These are phyloP conservation scores for Aspergillus arachidicola DNA, from an alignment of 2,329 filamentous ascomycete genomes.

Conservation along the genomic window DNA sequence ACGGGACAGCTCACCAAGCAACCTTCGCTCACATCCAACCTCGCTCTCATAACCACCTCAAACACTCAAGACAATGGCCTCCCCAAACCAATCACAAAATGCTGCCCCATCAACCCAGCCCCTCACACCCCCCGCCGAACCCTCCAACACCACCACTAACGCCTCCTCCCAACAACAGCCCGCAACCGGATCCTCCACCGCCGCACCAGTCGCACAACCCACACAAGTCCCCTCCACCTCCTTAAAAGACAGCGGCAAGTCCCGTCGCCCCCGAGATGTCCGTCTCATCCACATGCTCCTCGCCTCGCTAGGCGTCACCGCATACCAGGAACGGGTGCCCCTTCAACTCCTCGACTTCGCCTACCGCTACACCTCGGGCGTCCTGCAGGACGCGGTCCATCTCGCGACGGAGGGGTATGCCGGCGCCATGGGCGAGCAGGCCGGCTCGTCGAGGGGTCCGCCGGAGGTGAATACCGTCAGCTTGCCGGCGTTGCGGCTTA, in stretches of 20 bases:
- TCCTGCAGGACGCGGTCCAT: slow-evolving; percentile 56
- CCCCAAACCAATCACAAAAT: slow-evolving; percentile 36
- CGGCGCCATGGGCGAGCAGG: slow-evolving; percentile 35
- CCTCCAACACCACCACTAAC: slow-evolving; percentile 22
- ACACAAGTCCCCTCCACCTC: slow-evolving; percentile 47
- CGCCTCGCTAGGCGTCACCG: slow-evolving; percentile 50
- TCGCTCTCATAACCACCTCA: not conserved
- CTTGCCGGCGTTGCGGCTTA: slow-evolving; percentile 60
- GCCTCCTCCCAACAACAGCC: slow-evolving; percentile 21
- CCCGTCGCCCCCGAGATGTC: slow-evolving; percentile 52
- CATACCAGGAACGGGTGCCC: slow-evolving; percentile 56
- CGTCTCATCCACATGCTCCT: slow-evolving; percentile 55
- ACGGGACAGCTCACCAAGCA: not conserved
- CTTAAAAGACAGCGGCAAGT: slow-evolving; percentile 49
- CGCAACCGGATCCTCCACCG: slow-evolving; percentile 19
- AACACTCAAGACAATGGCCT: slow-evolving; percentile 32
- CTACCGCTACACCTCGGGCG: slow-evolving; percentile 56
- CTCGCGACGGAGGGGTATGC: slow-evolving; percentile 55
- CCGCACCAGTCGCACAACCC: slow-evolving; percentile 30
- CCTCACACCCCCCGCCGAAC: slow-evolving; percentile 48
- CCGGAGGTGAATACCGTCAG: slow-evolving; percentile 56
- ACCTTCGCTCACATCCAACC: not conserved
- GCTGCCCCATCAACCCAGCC: slow-evolving; percentile 38
- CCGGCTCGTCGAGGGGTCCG: slow-evolving; percentile 34
- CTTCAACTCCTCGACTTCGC: slow-evolving; percentile 56